Evolutionary conservation across 2,329 filamentous ascomycete species (phyloP).

Genomic region (Trichoderma aggressivum): DNA sequence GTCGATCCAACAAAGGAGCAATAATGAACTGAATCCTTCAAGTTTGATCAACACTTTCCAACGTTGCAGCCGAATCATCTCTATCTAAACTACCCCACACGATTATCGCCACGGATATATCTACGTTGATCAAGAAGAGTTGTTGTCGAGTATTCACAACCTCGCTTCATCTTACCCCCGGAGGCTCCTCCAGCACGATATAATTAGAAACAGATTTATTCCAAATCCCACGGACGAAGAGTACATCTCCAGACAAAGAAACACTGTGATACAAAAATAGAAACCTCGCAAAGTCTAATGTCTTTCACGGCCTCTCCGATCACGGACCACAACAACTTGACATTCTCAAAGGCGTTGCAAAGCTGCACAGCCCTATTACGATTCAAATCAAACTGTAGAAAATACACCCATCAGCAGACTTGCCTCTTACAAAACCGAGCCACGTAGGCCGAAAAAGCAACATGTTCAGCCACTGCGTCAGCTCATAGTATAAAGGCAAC

Average conservation of each 20-base stretch:
- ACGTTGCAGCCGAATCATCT: neutral
- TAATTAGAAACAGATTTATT: neutral
- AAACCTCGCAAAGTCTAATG: neutral
- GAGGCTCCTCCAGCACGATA: neutral
- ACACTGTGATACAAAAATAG: neutral
- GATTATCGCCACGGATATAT: neutral
- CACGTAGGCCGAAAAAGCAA: neutral
- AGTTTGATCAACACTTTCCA: neutral
- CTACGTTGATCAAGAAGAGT: neutral
- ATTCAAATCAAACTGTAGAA: neutral
- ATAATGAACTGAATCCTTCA: neutral
- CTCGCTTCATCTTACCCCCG: neutral
- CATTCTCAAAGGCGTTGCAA: neutral
- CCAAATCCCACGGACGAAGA: neutral
- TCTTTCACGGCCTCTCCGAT: too few species aligned
- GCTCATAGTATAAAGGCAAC: neutral
- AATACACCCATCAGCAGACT: neutral
- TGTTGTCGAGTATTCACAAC: neutral
- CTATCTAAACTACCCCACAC: neutral
- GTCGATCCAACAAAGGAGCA: neutral
- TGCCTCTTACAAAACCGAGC: neutral
- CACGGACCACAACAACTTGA: neutral
- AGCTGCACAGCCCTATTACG: neutral
- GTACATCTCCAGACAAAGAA: neutral
- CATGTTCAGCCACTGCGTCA: neutral